Conservation (phyloP, 805 yeast species). For the Debaryomyces tyrocola region DNA sequence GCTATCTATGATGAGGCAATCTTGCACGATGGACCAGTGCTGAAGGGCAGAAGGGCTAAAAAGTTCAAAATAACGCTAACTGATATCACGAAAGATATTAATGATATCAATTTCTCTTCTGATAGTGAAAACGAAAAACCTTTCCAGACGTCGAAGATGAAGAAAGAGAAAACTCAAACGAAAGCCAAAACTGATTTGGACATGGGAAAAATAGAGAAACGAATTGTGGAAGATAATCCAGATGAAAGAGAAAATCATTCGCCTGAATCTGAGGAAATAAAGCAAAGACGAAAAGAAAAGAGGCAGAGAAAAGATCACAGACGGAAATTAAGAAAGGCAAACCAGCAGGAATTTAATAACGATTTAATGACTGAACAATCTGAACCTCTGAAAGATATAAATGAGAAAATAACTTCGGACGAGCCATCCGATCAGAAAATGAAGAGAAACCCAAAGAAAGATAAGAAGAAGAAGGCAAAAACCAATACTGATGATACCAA, state of each 20-base stretch:
- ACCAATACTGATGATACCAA: background rate
- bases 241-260: background rate
- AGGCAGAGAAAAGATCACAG: background rate
- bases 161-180: background rate
- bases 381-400: background rate
- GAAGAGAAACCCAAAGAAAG: background rate
- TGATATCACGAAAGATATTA: slow-evolving; percentile 29
- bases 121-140: slow-evolving; percentile 19
- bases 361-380: background rate
- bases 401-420: background rate
- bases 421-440: background rate
- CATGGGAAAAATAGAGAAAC: background rate
- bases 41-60: slow-evolving; percentile 5
- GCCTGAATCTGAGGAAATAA: background rate
- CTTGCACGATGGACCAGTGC: background rate
- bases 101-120: slow-evolving; percentile 24
- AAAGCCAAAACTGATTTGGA: background rate
- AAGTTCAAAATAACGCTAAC: slow-evolving; percentile 13
- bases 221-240: background rate
- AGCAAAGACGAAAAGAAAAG: background rate
- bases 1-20: background rate
- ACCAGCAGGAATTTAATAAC: background rate
- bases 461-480: slow-evolving; percentile 4
- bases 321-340: slow-evolving; percentile 1
- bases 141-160: background rate